phyloP scores from a whole-genome alignment of 1,284 basidiomycete genomes.

The Ceratobasidium sp. region DNA sequence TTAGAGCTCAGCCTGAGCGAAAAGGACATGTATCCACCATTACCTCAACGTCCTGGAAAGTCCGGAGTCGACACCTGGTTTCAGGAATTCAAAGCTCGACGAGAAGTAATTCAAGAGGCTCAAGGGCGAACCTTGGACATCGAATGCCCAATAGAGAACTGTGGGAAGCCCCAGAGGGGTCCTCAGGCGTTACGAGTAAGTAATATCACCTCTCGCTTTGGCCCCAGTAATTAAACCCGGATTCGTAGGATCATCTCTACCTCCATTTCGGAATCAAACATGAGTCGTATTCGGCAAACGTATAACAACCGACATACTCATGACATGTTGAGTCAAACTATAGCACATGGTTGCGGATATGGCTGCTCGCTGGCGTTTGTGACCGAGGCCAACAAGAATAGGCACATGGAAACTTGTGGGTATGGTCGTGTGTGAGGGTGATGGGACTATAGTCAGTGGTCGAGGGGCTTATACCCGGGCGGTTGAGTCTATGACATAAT shows the following conservation, averaged over 20 bases:
- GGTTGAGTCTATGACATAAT: no score
- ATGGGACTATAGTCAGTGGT: not conserved
- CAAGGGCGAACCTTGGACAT: not conserved
- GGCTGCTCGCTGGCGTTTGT: constrained; percentile 39
- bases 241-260: constrained; percentile 35
- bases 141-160: constrained; percentile 7
- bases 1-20: not conserved
- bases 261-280: constrained; percentile 41
- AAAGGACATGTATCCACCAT: constrained; percentile 25
- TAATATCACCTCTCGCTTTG: not conserved
- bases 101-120: not conserved
- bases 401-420: constrained; percentile 32
- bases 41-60: not conserved
- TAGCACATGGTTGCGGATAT: constrained; percentile 37
- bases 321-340: not conserved
- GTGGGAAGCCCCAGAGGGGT: constrained; percentile 15
- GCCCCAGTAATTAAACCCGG: not conserved
- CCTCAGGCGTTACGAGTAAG: constrained; percentile 31
- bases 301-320: not conserved
- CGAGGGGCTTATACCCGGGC: no score
- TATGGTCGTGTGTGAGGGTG: no score
- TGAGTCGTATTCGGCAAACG: not conserved
- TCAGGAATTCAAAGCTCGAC: constrained; percentile 21
- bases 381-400: constrained; percentile 42
- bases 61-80: constrained; percentile 27